Conservation (phyloP, 164 flowering plant species). For the Annona squamosa region DNA sequence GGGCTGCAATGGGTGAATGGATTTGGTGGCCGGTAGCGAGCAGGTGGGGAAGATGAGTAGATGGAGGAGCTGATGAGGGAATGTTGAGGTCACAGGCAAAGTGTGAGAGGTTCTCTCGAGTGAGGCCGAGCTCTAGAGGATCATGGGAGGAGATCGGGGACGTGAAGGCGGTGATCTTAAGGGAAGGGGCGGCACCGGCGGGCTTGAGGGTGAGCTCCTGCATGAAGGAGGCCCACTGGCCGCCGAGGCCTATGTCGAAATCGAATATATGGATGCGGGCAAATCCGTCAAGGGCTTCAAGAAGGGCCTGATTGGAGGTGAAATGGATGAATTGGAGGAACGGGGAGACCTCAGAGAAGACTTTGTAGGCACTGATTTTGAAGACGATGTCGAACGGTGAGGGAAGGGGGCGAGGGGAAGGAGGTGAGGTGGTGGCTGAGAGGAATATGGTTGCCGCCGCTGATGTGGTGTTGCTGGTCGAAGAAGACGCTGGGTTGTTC, state of each 20-base stretch:
- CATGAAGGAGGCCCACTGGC: constrained; percentile 82
- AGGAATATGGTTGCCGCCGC: too few relatives aligned
- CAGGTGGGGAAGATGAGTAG: too few relatives aligned
- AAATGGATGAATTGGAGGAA: constrained; percentile 63
- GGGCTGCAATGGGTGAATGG: too few relatives aligned
- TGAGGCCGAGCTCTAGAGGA: constrained; percentile 48
- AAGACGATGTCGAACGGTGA: constrained; percentile 42
- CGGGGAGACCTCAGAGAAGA: constrained; percentile 68
- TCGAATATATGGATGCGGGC: constrained; percentile 53
- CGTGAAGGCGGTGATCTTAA: constrained; percentile 68
- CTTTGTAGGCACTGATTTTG: constrained; percentile 64
- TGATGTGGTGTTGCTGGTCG: too few relatives aligned
- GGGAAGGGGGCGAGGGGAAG: constrained; percentile 8
- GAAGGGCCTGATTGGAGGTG: constrained; percentile 71
- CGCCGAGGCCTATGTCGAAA: constrained; percentile 75
- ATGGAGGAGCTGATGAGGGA: too few relatives aligned
- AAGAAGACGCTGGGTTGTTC: too few relatives aligned
- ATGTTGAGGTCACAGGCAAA: constrained; percentile 54
- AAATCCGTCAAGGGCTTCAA: constrained; percentile 48
- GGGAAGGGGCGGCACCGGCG: constrained; percentile 38
- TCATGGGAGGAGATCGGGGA: constrained; percentile 40
- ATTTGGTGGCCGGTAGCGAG: too few relatives aligned
- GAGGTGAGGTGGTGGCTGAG: constrained; percentile 23
- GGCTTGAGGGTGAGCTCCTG: constrained; percentile 58
- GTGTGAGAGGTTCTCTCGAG: constrained; percentile 47